These are phyloP conservation scores for Solanum aculeatissimum DNA, from an alignment of 305 asterid genomes.

Conservation along the genomic window DNA sequence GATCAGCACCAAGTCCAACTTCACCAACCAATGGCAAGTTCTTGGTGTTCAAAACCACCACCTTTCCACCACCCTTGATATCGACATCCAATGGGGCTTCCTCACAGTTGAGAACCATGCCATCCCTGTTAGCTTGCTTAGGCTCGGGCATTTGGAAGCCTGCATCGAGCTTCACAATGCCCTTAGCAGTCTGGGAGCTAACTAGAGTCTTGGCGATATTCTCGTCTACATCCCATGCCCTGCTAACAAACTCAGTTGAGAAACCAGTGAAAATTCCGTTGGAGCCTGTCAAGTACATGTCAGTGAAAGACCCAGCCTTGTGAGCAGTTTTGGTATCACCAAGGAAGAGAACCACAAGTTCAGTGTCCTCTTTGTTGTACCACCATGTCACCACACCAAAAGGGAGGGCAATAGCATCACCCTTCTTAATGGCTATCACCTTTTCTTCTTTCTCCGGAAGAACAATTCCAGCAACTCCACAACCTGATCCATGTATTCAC, in stretches of 20 bases:
- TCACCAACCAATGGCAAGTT: constrained; percentile 69
- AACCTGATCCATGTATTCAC: constrained; percentile 13
- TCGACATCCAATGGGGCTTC: constrained; percentile 71
- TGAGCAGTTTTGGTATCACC: constrained; percentile 68
- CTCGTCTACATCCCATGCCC: constrained; percentile 78
- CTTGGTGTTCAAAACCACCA: constrained; percentile 55
- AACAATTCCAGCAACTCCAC: constrained; percentile 52
- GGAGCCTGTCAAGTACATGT: constrained; percentile 54
- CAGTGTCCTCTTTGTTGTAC: constrained; percentile 53
- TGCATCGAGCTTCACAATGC: constrained; percentile 45
- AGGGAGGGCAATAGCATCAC: constrained; percentile 73
- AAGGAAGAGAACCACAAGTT: constrained; percentile 57
- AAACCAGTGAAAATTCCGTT: constrained; percentile 77
- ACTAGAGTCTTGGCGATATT: constrained; percentile 48
- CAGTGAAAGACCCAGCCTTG: constrained; percentile 56
- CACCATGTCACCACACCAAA: constrained; percentile 83
- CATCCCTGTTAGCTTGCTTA: constrained; percentile 33
- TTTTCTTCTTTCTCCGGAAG: constrained; percentile 77
- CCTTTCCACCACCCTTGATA: constrained; percentile 73
- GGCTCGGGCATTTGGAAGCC: constrained; percentile 66
- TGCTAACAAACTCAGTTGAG: constrained; percentile 57
- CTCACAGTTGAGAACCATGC: constrained; percentile 55
- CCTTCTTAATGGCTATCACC: constrained; percentile 60
- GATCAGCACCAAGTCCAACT: constrained; percentile 67
- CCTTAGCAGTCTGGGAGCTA: constrained; percentile 29